These are phyloP conservation scores for Blastocystis sp. DNA, from an alignment of 352 stramenopile species.

Conservation along the genomic window DNA sequence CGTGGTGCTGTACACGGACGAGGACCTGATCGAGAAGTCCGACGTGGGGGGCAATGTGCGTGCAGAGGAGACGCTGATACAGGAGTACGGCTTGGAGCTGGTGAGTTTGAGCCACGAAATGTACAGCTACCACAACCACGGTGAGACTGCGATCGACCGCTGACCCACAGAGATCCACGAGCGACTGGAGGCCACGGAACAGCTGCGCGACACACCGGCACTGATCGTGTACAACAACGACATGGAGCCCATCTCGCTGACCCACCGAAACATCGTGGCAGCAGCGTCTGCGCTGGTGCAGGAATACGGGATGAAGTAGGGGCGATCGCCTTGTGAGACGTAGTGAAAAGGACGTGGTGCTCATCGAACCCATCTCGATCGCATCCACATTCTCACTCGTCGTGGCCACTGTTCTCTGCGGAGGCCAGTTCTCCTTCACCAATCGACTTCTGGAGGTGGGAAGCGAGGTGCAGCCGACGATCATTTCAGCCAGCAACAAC, in stretches of 20 bases:
- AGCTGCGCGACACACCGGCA: not conserved
- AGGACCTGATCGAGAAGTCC: constrained; percentile 1
- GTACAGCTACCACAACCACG: not conserved
- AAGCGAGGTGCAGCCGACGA: not conserved
- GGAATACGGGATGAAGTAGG: constrained; percentile 14
- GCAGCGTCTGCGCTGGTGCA: constrained; percentile 4
- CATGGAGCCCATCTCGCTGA: constrained; percentile 23
- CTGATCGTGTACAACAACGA: constrained; percentile 59
- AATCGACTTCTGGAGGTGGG: not conserved
- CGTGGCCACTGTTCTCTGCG: not conserved
- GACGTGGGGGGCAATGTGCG: not conserved
- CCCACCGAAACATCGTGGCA: constrained; percentile 37
- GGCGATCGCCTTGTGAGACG: not conserved
- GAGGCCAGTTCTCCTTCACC: constrained; percentile 36
- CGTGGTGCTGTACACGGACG: constrained; percentile 36
- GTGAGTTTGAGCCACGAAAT: not conserved
- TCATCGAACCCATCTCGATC: constrained; percentile 8
- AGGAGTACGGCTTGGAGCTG: not conserved
- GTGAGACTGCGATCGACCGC: not conserved
- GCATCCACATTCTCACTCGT: constrained; percentile 7
- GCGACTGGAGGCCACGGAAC: not conserved
- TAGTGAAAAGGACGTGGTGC: constrained; percentile 27
- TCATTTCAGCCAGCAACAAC: constrained; percentile 21
- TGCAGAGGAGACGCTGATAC: not conserved
- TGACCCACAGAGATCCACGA: not conserved